Evolutionary conservation across 345 rosid genomes (phyloP), one percentile per base, ranked within the genome.

Genomic region (Citrus reticulata): DNA sequence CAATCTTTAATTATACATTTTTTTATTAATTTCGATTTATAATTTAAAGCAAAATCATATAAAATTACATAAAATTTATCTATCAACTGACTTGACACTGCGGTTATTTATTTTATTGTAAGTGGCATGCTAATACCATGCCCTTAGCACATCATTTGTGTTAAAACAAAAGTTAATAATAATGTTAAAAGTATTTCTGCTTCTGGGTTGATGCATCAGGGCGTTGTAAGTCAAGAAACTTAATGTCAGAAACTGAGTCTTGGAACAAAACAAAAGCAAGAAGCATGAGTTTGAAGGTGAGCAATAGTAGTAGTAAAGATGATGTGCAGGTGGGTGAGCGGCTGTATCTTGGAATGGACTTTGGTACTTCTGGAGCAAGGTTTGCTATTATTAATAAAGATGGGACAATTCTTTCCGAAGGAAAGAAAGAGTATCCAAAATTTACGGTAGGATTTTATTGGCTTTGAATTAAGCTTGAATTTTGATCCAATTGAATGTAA

Each of bases 281-380:
- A 81, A 81, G 30, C 29, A 85, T 85, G 96, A 82, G 74, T 61
- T 42, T 30, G 70, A 61, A 29, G 63, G 75, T 30, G 67, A 57
- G 49, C 42, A 46, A 11, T 13, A 75, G 87, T 61, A 79, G 70
- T 61, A 71, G 78, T 69, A 73, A 74, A 70, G 46, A 65, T 11
- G 62, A 67, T 64, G 49, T 70, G 39, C 46, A 55, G 83, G 76
- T 10, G 40, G 68, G 81, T 9, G 90, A 83, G 22, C 77, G 86
- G 81, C 93, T 92, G 40, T 93, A 87, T 81, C 87, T 95, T 25
- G 98, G 98, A 32, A 87, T 95, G 98, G 98, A 95, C 76, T 95
- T 95, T 81, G 98, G 98, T 39, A 95, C 98, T 3, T 95, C 98
- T 14, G 98, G 98, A 63, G 98, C 96, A 74, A 85, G 98, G 77